Evolutionary conservation across 768 basidiomycete genomes (phyloP).

Genomic region (Suillus alpinus): DNA sequence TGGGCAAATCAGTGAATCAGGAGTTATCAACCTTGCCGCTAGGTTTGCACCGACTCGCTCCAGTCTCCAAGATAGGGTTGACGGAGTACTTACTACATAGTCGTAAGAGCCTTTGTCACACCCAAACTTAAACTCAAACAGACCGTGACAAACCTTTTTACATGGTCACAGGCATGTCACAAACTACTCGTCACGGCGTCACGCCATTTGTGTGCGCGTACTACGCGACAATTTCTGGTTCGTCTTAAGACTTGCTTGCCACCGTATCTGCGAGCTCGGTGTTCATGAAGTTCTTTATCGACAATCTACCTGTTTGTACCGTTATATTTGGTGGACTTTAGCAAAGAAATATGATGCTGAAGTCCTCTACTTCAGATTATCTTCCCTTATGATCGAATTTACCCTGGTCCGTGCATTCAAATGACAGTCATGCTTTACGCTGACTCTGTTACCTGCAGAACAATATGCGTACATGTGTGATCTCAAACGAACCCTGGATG

Average conservation of each 20-base stretch:
- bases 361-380: slow-evolving; percentile 52
- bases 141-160: neutral
- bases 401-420: slow-evolving; percentile 61
- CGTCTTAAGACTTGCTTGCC: neutral
- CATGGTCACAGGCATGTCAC: neutral
- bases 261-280: neutral
- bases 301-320: slow-evolving; percentile 67
- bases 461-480: slow-evolving; percentile 99
- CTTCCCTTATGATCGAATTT: slow-evolving; percentile 93
- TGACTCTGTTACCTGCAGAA: slow-evolving; percentile 45
- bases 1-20: neutral
- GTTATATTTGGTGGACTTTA: neutral
- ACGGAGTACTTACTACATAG: neutral
- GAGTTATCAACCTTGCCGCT: neutral
- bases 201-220: neutral
- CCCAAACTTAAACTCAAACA: neutral
- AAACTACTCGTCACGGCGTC: neutral
- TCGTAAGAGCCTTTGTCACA: no score
- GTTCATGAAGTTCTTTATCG: slow-evolving; percentile 79
- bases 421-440: slow-evolving; percentile 8
- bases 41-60: neutral
- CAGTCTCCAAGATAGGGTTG: neutral
- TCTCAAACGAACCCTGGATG: slow-evolving; percentile 93
- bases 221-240: neutral
- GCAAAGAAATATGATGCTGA: neutral